Percentiles rank a stretch among this genome's conserved stretches.
phyloP scores from a whole-genome alignment of 257 asterid genomes.

The Coffea eugenioides region DNA sequence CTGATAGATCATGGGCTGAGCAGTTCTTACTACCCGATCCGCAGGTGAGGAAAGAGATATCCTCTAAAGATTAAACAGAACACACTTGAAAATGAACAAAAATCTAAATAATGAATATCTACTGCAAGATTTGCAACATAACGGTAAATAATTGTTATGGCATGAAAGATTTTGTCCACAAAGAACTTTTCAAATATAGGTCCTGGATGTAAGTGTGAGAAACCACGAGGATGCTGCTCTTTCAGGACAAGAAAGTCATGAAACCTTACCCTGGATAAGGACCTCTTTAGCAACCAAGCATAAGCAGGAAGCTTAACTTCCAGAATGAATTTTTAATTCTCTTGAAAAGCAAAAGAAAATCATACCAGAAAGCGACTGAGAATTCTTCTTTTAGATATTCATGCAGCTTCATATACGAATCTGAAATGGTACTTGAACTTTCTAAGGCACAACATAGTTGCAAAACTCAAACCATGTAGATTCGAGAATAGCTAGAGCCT shows the following conservation, averaged over 20 bases:
- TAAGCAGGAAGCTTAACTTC: not conserved
- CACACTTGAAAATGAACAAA: not conserved
- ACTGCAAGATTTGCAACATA: not conserved
- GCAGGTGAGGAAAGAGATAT: not conserved
- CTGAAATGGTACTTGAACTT: not conserved
- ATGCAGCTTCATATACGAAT: not conserved
- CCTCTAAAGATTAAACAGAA: not conserved
- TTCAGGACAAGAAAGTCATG: not conserved
- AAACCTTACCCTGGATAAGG: not conserved
- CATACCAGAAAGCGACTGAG: not conserved
- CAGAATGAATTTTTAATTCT: not conserved
- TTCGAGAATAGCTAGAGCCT: constrained; percentile 10
- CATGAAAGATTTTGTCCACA: not conserved
- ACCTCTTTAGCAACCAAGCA: not conserved
- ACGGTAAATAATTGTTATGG: not conserved
- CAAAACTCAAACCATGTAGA: constrained; percentile 15
- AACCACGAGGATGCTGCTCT: not conserved
- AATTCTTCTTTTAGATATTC: not conserved
- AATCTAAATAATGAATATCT: not conserved
- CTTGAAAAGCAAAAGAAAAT: constrained; percentile 3
- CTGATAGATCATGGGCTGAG: not conserved
- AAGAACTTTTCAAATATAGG: not conserved
- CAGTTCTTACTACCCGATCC: too few relatives aligned
- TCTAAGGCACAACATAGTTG: not conserved
- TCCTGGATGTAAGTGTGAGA: not conserved